A percentile compares a stretch with the other conserved stretches of the same genome.
Conservation (phyloP, 768 basidiomycete species). For the Mycena sanguinolenta region DNA sequence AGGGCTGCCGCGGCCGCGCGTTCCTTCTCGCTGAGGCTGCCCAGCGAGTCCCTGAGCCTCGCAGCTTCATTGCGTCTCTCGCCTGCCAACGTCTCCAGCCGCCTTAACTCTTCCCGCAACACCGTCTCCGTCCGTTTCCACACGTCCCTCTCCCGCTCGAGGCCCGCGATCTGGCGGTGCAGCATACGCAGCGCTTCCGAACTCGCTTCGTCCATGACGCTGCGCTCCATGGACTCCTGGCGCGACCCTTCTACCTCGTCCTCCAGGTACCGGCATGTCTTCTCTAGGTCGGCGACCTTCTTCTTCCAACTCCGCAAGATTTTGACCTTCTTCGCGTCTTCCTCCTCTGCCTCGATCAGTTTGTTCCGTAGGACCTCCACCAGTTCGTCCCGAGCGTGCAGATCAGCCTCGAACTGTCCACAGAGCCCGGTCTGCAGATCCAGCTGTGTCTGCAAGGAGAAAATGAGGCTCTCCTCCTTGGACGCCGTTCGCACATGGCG, state of each 20-base stretch:
- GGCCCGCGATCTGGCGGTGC: conserved; percentile 80
- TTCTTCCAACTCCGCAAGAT: conserved; percentile 78
- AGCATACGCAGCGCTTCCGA: conserved; percentile 84
- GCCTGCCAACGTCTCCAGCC: conserved; percentile 64
- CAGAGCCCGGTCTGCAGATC: conserved; percentile 80
- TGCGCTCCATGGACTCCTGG: conserved; percentile 83
- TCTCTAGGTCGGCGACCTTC: conserved; percentile 82
- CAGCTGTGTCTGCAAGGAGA: conserved; percentile 81
- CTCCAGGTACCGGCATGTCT: conserved; percentile 74
- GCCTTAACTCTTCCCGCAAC: conserved; percentile 60
- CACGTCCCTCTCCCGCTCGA: conserved; percentile 77
- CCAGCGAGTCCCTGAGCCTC: conserved; percentile 58
- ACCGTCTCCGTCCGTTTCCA: conserved; percentile 58
- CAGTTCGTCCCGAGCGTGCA: conserved; percentile 79
- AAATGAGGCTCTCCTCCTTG: conserved; percentile 80
- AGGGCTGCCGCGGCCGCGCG: conserved; percentile 57
- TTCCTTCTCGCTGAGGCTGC: conserved; percentile 61
- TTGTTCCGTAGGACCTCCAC: conserved; percentile 72
- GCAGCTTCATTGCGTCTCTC: conserved; percentile 59
- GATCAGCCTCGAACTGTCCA: conserved; percentile 81
- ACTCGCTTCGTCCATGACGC: conserved; percentile 88
- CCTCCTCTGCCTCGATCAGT: conserved; percentile 69
- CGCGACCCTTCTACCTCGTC: conserved; percentile 91
- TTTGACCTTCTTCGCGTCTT: conserved; percentile 71
- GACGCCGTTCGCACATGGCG: conserved; percentile 72